phyloP scores from a whole-genome alignment of 495 filamentous ascomycete species.

The Cercophora sp. region DNA sequence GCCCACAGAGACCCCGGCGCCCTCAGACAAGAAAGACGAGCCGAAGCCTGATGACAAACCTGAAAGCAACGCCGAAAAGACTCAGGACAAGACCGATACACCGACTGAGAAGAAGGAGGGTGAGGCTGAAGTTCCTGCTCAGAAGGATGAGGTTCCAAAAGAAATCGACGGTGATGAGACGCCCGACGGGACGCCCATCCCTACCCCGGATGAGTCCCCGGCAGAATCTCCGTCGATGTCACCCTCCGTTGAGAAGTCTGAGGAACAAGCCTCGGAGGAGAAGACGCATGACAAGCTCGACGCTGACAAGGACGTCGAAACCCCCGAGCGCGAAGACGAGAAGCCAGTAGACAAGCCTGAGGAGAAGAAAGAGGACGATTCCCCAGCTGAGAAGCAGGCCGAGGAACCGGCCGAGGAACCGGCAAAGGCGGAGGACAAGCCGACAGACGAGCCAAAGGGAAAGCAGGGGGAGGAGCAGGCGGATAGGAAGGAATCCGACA shows the following conservation, averaged over 20 bases:
- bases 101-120: slow-evolving; percentile 11
- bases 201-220: slow-evolving; percentile 12
- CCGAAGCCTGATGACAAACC: slow-evolving; percentile 12
- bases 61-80: slow-evolving; percentile 5
- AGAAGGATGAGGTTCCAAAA: not conserved
- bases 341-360: slow-evolving; percentile 1
- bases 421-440: slow-evolving; percentile 12
- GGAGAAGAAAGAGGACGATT: slow-evolving; percentile 13
- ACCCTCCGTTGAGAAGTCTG: slow-evolving; percentile 24
- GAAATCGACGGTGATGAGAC: slow-evolving; percentile 17
- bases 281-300: slow-evolving; percentile 7
- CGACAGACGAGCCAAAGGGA: not conserved
- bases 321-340: not conserved
- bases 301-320: slow-evolving; percentile 15
- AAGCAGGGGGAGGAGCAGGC: slow-evolving; percentile 4
- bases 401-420: not conserved
- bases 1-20: not conserved
- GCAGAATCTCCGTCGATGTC: slow-evolving; percentile 13
- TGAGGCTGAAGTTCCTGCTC: not conserved
- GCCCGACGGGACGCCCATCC: slow-evolving; percentile 22
- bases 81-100: slow-evolving; percentile 12
- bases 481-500: slow-evolving; percentile 7
- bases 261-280: slow-evolving; percentile 14
- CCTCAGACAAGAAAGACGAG: not conserved
- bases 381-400: not conserved